Conservation (phyloP, 306 rosid genomes). For the Medicago ruthenica region DNA sequence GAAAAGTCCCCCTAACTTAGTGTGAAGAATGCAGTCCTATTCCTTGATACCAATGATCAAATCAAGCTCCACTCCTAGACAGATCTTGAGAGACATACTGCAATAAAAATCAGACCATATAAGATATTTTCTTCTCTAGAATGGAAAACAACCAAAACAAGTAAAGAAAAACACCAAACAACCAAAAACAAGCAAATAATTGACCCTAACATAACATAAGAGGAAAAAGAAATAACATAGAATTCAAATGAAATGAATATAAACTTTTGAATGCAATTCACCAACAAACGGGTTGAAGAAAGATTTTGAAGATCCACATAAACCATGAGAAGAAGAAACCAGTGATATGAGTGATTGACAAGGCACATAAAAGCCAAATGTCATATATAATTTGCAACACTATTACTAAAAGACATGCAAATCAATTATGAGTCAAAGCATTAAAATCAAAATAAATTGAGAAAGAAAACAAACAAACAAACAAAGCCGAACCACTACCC, state of each 20-base stretch:
- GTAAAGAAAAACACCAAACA: neutral
- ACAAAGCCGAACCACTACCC: neutral
- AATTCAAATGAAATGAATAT: slow-evolving; percentile 22
- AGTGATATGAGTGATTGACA: neutral
- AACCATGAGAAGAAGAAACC: slow-evolving; percentile 45
- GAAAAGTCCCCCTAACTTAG: slow-evolving; percentile 40
- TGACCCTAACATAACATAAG: neutral
- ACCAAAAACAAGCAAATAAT: slow-evolving; percentile 2
- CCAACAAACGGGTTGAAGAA: slow-evolving; percentile 22
- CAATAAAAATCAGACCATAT: slow-evolving; percentile 44
- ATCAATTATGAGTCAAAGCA: slow-evolving; percentile 39
- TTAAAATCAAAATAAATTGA: slow-evolving; percentile 24
- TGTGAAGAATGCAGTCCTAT: slow-evolving; percentile 36
- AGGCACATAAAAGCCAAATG: neutral
- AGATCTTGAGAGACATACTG: slow-evolving; percentile 51
- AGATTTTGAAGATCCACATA: slow-evolving; percentile 52
- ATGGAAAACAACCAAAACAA: slow-evolving; percentile 28
- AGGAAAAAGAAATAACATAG: neutral
- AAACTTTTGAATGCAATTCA: slow-evolving; percentile 15
- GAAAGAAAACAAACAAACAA: slow-evolving; percentile 35
- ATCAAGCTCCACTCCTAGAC: slow-evolving; percentile 45
- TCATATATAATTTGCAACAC: slow-evolving; percentile 31
- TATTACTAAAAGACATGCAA: slow-evolving; percentile 33
- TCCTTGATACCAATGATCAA: slow-evolving; percentile 49
- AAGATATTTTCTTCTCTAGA: slow-evolving; percentile 27